Percentiles rank a stretch among this genome's conserved stretches.
Conservation (phyloP, 2,329 filamentous ascomycete species). For the Talaromyces sp. region DNA sequence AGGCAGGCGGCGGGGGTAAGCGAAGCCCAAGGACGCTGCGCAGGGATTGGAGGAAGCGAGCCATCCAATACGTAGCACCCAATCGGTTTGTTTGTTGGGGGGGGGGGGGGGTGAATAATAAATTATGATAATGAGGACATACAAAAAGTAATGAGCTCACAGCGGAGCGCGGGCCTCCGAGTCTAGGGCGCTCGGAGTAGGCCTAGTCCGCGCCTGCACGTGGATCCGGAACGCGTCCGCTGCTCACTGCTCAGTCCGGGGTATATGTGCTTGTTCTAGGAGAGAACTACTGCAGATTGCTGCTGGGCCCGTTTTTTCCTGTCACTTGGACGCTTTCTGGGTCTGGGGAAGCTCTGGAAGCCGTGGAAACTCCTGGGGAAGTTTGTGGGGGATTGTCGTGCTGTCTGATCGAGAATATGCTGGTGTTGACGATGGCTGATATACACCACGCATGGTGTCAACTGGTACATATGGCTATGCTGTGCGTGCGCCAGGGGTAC, state of each 20-base stretch:
- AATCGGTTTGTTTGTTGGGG: neutral
- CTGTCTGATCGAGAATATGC: too few species aligned
- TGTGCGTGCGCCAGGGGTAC: neutral
- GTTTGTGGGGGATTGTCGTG: neutral
- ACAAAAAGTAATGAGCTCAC: too few species aligned
- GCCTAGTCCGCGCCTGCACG: neutral
- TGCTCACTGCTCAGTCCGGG: neutral
- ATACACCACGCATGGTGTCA: too few species aligned
- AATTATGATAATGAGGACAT: too few species aligned
- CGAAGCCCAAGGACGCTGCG: slow-evolving; percentile 25
- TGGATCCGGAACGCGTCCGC: neutral
- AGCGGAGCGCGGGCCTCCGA: neutral
- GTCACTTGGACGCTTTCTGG: neutral
- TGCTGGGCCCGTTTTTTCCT: neutral
- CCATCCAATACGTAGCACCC: slow-evolving; percentile 21
- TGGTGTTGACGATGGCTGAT: too few species aligned
- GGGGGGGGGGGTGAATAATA: too few species aligned
- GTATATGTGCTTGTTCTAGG: neutral
- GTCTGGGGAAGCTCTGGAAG: neutral
- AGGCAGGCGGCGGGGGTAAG: neutral
- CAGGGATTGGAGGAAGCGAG: slow-evolving; percentile 29
- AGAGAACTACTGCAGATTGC: neutral
- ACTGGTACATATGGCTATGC: too few species aligned
- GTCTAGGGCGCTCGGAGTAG: neutral
- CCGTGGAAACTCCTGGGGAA: neutral